Percentiles rank a stretch among this genome's conserved stretches.
Conservation (phyloP, 805 yeast genomes). For the Lipomyces anomalus region DNA sequence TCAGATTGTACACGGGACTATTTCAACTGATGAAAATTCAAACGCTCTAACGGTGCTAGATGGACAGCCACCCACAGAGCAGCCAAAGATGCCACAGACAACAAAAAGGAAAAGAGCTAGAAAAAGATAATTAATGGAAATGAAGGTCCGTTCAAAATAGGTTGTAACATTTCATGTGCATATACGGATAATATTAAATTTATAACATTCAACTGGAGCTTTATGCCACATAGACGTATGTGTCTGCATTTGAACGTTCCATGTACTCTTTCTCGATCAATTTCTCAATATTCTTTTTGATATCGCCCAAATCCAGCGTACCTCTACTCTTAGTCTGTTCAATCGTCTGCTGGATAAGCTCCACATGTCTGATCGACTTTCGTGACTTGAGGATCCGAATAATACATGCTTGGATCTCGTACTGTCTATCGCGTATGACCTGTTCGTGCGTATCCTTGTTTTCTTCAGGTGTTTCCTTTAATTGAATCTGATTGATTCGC, state of each 20-base stretch:
- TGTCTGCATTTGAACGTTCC: constrained; percentile 22
- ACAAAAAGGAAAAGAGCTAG: no score
- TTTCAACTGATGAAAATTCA: not conserved
- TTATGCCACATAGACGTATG: constrained; percentile 18
- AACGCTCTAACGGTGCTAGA: no score
- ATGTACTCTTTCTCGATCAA: constrained; percentile 30
- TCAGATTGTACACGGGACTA: not conserved
- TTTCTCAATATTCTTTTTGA: constrained; percentile 31
- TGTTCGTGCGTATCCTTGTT: constrained; percentile 23
- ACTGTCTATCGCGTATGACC: constrained; percentile 30
- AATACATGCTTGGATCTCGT: constrained; percentile 33
- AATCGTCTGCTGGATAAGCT: constrained; percentile 28
- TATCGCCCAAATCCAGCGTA: constrained; percentile 27
- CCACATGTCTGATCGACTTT: constrained; percentile 27
- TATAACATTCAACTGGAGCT: no score
- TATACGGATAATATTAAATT: no score
- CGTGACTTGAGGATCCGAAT: constrained; percentile 33
- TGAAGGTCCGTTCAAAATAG: no score
- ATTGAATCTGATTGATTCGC: constrained; percentile 28
- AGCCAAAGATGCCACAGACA: no score
- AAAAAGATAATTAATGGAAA: no score
- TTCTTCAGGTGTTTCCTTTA: constrained; percentile 26
- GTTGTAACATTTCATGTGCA: not conserved
- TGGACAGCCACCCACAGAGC: no score
- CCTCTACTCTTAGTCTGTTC: constrained; percentile 31